phyloP scores from a whole-genome alignment of 257 asterid species.

The Eustoma russellianum region DNA sequence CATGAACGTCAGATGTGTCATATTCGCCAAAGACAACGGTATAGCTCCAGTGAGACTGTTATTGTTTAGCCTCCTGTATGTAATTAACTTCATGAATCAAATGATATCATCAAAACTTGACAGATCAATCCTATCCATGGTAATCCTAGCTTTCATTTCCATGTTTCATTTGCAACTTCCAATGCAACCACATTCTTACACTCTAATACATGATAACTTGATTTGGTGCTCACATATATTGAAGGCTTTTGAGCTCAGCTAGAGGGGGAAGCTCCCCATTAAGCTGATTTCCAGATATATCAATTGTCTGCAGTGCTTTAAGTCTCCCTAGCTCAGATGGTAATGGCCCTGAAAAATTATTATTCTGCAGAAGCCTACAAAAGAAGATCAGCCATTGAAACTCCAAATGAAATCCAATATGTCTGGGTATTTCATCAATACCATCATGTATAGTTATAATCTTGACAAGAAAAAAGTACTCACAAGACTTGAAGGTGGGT shows the following conservation, averaged over 20 bases:
- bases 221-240: constrained; percentile 51
- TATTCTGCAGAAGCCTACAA: constrained; percentile 68
- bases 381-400: background rate
- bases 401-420: background rate
- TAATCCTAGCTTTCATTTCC: no score
- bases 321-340: constrained; percentile 75
- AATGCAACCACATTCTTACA: no score
- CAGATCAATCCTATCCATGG: background rate
- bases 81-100: background rate
- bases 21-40: constrained; percentile 58
- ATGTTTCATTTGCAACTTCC: no score
- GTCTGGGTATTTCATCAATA: no score
- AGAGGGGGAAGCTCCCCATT: constrained; percentile 63
- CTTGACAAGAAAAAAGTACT: constrained; percentile 18
- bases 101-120: background rate
- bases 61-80: constrained; percentile 76
- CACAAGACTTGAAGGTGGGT: constrained; percentile 70
- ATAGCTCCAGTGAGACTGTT: constrained; percentile 76
- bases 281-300: constrained; percentile 63
- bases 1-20: constrained; percentile 74
- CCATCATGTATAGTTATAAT: no score
- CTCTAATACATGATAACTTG: no score
- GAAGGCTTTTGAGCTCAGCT: constrained; percentile 53
- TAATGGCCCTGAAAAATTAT: constrained; percentile 61
- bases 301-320: constrained; percentile 54